Evolutionary conservation across 1,284 basidiomycete species (phyloP).

Genomic region (Neotropicomus parvogracilis): DNA sequence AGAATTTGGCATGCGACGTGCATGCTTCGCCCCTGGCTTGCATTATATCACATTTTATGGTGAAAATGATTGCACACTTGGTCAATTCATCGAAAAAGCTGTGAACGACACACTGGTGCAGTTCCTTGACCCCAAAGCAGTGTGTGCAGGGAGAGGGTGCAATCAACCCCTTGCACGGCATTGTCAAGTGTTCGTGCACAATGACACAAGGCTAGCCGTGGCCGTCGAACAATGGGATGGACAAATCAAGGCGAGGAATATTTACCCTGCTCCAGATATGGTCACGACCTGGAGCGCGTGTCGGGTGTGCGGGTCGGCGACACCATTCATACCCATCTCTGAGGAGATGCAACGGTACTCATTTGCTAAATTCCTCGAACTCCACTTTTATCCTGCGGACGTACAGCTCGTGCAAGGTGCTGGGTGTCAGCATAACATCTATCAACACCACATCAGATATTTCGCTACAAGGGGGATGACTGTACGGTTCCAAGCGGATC

Average conservation of each 20-base stretch:
- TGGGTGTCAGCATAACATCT: constrained; percentile 92
- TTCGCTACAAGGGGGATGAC: constrained; percentile 85
- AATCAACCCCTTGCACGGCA: constrained; percentile 80
- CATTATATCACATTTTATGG: constrained; percentile 88
- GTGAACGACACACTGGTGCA: constrained; percentile 68
- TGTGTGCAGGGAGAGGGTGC: constrained; percentile 83
- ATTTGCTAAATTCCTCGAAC: constrained; percentile 91
- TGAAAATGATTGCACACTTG: constrained; percentile 87
- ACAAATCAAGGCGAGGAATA: constrained; percentile 57
- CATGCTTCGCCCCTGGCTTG: constrained; percentile 70
- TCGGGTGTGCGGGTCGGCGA: constrained; percentile 74
- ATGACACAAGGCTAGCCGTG: constrained; percentile 79
- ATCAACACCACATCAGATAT: constrained; percentile 90
- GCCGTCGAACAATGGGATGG: constrained; percentile 86
- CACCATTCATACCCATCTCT: constrained; percentile 87
- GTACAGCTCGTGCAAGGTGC: constrained; percentile 79
- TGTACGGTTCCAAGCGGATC: constrained; percentile 87
- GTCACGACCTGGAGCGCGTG: constrained; percentile 95
- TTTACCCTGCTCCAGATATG: constrained; percentile 60
- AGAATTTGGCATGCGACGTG: constrained; percentile 58
- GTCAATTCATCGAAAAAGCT: constrained; percentile 85
- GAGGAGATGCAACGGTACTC: constrained; percentile 92
- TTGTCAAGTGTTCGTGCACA: constrained; percentile 87
- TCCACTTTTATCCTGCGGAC: constrained; percentile 87
- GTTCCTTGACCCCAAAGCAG: constrained; percentile 66